Percentiles rank a stretch among this genome's conserved stretches.
phyloP scores from a whole-genome alignment of 495 filamentous ascomycete species.

The Penicillium nucicola region DNA sequence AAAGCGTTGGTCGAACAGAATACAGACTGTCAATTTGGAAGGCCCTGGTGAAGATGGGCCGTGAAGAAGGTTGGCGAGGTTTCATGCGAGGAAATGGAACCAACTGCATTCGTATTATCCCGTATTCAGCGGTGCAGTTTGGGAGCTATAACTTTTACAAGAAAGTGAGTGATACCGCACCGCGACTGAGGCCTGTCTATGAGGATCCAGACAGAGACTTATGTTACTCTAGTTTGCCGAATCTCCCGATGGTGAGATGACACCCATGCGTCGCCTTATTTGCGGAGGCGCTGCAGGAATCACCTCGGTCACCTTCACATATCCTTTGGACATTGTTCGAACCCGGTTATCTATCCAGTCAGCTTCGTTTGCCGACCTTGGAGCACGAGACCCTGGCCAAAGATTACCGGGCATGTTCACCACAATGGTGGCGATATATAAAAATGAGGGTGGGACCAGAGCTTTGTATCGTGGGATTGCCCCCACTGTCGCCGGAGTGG shows the following conservation, averaged over 20 bases:
- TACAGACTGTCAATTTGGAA: constrained; percentile 89
- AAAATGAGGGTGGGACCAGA: constrained; percentile 76
- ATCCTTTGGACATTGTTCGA: constrained; percentile 92
- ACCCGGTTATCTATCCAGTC: constrained; percentile 95
- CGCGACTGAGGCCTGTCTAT: too few relatives aligned
- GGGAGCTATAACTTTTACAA: constrained; percentile 98
- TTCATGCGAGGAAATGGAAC: constrained; percentile 97
- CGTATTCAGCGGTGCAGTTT: constrained; percentile 97
- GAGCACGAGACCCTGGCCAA: constrained; percentile 33
- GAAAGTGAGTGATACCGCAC: constrained; percentile 55
- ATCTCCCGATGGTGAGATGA: constrained; percentile 63
- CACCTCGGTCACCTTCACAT: constrained; percentile 80
- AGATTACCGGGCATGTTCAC: constrained; percentile 92
- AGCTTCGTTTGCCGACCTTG: constrained; percentile 82
- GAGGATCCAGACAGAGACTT: background rate
- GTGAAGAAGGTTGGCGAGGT: constrained; percentile 91
- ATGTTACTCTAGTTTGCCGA: constrained; percentile 64
- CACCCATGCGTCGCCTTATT: constrained; percentile 65
- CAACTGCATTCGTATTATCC: constrained; percentile 96
- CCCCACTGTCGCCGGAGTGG: constrained; percentile 92
- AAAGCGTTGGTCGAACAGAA: constrained; percentile 84
- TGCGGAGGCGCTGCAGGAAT: constrained; percentile 91
- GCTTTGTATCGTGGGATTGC: constrained; percentile 90
- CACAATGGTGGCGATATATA: constrained; percentile 81
- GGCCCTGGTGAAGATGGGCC: constrained; percentile 90